Percentiles rank a stretch among this genome's conserved stretches.
phyloP scores from a whole-genome alignment of 73 alveolate species.

The Uronychia binucleata region DNA sequence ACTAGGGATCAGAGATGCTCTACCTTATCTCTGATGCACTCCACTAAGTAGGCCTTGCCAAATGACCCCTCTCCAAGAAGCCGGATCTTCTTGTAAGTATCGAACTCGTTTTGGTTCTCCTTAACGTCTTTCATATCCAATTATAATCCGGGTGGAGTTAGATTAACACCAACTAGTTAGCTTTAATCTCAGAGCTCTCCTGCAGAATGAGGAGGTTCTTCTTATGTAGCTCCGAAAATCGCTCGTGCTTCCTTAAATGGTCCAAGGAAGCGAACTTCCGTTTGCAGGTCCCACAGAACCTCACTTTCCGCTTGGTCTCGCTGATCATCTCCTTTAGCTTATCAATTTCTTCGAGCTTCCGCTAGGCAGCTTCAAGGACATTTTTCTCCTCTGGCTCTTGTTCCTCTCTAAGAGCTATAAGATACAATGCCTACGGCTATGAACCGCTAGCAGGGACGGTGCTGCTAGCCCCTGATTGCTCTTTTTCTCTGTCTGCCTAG shows the following conservation, averaged over 20 bases:
- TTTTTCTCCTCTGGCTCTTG: not conserved
- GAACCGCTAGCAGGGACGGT: not conserved
- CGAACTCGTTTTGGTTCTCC: conserved; percentile 42
- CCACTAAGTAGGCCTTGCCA: conserved; percentile 91
- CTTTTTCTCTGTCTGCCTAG: not conserved
- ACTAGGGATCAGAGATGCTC: not conserved
- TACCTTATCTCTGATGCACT: conserved; percentile 71
- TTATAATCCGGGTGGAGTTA: too few relatives aligned
- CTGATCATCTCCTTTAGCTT: not conserved
- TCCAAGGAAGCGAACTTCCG: not conserved
- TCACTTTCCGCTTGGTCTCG: not conserved
- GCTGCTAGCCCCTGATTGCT: not conserved
- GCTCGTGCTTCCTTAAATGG: not conserved
- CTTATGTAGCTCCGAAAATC: not conserved
- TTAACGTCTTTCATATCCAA: not conserved
- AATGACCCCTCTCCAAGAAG: conserved; percentile 92
- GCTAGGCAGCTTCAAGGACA: not conserved
- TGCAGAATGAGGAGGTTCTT: not conserved
- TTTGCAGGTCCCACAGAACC: not conserved
- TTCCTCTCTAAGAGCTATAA: not conserved
- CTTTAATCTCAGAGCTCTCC: not conserved
- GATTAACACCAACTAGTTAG: too few relatives aligned
- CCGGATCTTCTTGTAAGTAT: conserved; percentile 75
- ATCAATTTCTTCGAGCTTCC: not conserved
- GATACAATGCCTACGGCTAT: too few relatives aligned